phyloP scores from a whole-genome alignment of 2,329 filamentous ascomycete genomes.

The Colletotrichum lindemuthianum region DNA sequence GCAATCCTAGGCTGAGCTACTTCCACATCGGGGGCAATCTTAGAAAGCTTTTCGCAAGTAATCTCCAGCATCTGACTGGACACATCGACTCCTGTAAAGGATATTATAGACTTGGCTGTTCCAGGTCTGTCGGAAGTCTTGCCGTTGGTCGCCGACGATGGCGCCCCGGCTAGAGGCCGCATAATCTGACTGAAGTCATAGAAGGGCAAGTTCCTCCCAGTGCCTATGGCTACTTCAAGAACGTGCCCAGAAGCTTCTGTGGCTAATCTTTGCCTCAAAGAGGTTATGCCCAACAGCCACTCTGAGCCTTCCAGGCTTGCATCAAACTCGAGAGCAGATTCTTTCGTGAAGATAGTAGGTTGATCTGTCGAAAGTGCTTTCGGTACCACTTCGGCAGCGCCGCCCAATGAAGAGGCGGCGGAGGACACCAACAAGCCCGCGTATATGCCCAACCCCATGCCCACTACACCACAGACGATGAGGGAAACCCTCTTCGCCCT shows the following conservation, averaged over 20 bases:
- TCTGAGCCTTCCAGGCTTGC: conserved; percentile 66
- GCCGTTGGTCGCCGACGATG: neutral
- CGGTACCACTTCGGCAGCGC: conserved; percentile 38
- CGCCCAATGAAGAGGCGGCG: neutral
- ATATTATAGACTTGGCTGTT: conserved; percentile 49
- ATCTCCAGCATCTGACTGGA: conserved; percentile 69
- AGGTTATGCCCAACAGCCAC: conserved; percentile 64
- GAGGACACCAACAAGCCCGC: conserved; percentile 30
- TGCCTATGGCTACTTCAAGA: conserved; percentile 71
- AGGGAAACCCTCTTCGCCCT: conserved; percentile 28
- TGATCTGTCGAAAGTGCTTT: conserved; percentile 58
- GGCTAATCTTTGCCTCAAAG: conserved; percentile 60
- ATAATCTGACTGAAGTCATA: conserved; percentile 60
- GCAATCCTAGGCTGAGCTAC: conserved; percentile 39
- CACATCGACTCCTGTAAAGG: conserved; percentile 72
- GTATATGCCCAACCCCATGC: conserved; percentile 32
- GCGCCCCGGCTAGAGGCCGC: neutral
- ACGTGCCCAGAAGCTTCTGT: conserved; percentile 63
- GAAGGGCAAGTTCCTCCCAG: conserved; percentile 68
- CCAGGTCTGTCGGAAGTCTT: too few species aligned
- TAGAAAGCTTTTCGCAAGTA: conserved; percentile 61
- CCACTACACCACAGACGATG: conserved; percentile 30
- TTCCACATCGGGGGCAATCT: conserved; percentile 51
- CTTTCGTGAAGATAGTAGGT: conserved; percentile 55
- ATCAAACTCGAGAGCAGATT: conserved; percentile 67